A percentile compares a stretch with the other conserved stretches of the same genome.
phyloP scores from a whole-genome alignment of 768 basidiomycete species.

The Tulasnella sp. region DNA sequence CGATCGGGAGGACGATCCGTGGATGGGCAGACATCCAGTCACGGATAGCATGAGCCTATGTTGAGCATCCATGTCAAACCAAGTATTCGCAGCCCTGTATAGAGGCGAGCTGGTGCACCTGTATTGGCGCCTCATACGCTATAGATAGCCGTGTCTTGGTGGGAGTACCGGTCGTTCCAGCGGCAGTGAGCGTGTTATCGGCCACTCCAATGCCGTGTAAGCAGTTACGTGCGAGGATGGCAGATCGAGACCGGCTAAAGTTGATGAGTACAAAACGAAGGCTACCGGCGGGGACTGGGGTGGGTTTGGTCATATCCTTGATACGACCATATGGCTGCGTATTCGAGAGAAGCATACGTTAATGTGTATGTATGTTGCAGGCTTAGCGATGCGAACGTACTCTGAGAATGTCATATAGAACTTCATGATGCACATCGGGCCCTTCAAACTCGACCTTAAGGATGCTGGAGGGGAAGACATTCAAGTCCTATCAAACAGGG shows the following conservation, averaged over 20 bases:
- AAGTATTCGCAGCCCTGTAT: background rate
- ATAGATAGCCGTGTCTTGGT: constrained; percentile 38
- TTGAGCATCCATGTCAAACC: background rate
- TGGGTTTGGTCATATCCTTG: constrained; percentile 47
- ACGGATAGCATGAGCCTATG: constrained; percentile 43
- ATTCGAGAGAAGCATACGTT: background rate
- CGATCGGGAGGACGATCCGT: constrained; percentile 62
- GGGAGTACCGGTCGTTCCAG: constrained; percentile 3
- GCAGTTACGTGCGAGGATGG: constrained; percentile 74
- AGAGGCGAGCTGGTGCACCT: constrained; percentile 19
- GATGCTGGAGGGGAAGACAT: constrained; percentile 61
- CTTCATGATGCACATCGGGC: constrained; percentile 72
- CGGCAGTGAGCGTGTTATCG: constrained; percentile 14
- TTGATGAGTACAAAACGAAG: constrained; percentile 53
- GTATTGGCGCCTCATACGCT: constrained; percentile 52
- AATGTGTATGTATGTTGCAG: background rate
- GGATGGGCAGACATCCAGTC: constrained; percentile 85
- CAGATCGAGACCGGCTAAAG: constrained; percentile 53
- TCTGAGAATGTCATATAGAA: constrained; percentile 63
- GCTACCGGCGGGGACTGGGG: constrained; percentile 50
- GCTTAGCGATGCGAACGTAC: constrained; percentile 32
- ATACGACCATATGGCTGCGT: constrained; percentile 74
- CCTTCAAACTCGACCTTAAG: constrained; percentile 81
- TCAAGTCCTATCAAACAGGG: constrained; percentile 53
- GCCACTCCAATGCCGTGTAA: constrained; percentile 45